Base-by-base conservation (phyloP, 495 filamentous ascomycete genomes). In the Lasiosphaeriaceae sp. region DNA sequence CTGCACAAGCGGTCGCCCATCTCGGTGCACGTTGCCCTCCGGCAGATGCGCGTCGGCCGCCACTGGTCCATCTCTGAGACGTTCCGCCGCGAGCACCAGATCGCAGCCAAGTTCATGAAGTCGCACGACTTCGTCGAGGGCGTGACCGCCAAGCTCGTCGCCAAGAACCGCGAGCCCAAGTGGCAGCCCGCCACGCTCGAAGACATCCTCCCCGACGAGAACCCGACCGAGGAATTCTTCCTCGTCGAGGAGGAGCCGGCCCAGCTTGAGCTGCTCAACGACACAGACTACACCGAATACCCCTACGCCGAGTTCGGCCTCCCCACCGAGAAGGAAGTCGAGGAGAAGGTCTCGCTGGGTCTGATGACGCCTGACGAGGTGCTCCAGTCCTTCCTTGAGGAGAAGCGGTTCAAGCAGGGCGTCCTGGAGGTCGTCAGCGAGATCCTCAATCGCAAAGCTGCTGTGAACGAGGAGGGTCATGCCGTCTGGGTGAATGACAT, bases 81-180 rank as follows among this genome's bases (percentile, higher is more conserved):
- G 1, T 97, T 97, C 79, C 75, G 83, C 65, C 83, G 85, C 35
- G 94, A 98, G 74, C 77, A 91, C 70, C 76, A 83, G 59, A 85
- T 97, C 35, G 90, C 94, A 3, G 66, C 78, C 41, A 79, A 81
- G 50, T 97, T 97, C 78, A 96, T 97, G 93, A 68, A 72, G 31
- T 83, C 90, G 64, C 86, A 83, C 4, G 94, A 98, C 70, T 98
- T 97, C 70, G 81, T 82, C 46, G 86, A 90, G 70, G 94, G 94
- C 39, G 92, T 97, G 44, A 83, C 81, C 52, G 86, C 90, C 23
- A 78, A 82, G 21, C 78, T 97, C 22, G 80, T 92, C 59, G 77
- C 80, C 31, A 89, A 90, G 72, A 31, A 9, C 26, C 69, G 76
- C 51, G 72, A 73, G 23, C 82, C 88, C 2, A 69, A 73, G 41